Evolutionary conservation across 2,329 filamentous ascomycete genomes (phyloP).

Genomic region (Rhynchosporium graminicola): DNA sequence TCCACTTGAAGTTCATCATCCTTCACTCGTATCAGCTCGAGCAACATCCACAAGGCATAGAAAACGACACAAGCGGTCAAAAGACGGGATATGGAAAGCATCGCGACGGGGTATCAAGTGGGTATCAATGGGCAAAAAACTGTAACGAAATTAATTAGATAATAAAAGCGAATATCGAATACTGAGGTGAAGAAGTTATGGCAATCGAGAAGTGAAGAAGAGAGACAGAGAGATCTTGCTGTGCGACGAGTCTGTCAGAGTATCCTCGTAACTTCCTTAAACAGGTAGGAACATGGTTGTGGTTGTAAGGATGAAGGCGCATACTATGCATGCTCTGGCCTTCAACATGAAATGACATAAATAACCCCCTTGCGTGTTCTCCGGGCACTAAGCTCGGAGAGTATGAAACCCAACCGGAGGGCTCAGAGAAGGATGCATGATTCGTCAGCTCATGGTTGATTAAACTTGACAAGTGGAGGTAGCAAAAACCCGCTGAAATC

Average conservation of each 20-base stretch:
- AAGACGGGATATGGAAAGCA: constrained; percentile 4
- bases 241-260: not conserved
- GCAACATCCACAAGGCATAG: not conserved
- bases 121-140: constrained; percentile 4
- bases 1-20: not conserved
- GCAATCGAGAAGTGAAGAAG: not conserved
- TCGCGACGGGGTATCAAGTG: constrained; percentile 12
- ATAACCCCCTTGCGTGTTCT: not conserved
- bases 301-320: not conserved
- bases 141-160: not conserved
- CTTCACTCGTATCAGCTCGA: not conserved
- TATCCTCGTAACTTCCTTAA: constrained; percentile 12
- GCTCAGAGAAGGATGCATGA: not conserved
- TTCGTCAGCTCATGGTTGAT: not conserved
- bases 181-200: not conserved
- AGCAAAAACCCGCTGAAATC: too few relatives aligned
- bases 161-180: not conserved
- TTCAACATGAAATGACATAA: constrained; percentile 7
- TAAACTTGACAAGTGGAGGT: not conserved
- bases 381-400: not conserved
- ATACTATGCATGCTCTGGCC: not conserved
- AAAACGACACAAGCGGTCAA: not conserved
- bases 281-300: not conserved
- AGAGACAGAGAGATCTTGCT: not conserved
- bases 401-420: constrained; percentile 1